These are phyloP conservation scores for Phytopythium delawarense DNA, from an alignment of 352 stramenopile species.

Conservation along the genomic window DNA sequence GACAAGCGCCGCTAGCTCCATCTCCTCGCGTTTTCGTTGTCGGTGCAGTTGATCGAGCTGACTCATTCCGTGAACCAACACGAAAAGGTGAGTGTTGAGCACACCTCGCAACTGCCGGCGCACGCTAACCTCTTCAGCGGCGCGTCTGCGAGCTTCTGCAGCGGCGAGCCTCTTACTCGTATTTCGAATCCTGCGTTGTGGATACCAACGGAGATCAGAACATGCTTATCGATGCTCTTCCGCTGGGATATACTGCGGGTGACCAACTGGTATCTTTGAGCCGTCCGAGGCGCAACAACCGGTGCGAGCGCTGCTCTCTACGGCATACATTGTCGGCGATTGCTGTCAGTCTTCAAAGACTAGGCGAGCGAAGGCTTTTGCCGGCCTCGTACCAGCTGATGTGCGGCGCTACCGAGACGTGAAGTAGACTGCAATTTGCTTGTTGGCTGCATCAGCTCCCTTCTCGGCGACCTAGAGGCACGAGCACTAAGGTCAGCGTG, in stretches of 20 bases:
- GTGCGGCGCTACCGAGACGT: not conserved
- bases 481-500: not conserved
- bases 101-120: not conserved
- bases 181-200: slow-evolving; percentile 18
- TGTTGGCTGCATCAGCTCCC: not conserved
- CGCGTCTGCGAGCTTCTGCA: slow-evolving; percentile 18
- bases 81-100: not conserved
- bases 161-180: slow-evolving; percentile 26
- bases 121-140: slow-evolving; percentile 20
- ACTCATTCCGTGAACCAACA: not conserved
- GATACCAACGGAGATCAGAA: not conserved
- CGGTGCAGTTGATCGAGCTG: not conserved
- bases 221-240: not conserved
- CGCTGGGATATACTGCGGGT: not conserved
- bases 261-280: slow-evolving; percentile 24
- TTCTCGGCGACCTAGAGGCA: not conserved
- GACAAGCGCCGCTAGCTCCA: slow-evolving; percentile 13
- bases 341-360: not conserved
- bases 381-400: not conserved
- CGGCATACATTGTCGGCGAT: not conserved
- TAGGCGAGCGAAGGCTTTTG: not conserved
- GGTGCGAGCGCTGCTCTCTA: not conserved
- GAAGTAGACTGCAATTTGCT: not conserved
- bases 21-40: slow-evolving; percentile 9
- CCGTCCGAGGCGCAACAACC: slow-evolving; percentile 6